Base-by-base conservation (phyloP, 495 filamentous ascomycete species). In the Penicillium argentinense region DNA sequence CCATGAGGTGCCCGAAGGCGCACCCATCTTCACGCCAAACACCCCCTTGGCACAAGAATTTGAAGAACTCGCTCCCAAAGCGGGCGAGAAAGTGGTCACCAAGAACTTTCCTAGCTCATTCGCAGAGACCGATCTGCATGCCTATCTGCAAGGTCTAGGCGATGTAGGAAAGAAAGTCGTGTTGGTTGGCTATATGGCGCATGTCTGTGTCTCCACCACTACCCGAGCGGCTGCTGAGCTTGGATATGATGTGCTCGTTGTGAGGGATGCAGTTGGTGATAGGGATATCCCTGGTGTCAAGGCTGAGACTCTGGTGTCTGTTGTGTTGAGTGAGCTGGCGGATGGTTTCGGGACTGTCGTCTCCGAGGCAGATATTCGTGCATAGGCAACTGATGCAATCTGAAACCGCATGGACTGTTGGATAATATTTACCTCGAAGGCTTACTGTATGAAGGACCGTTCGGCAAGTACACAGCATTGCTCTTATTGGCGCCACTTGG, bases 141-240 rank as follows among this genome's bases (percentile, higher is more conserved):
- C 57, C 9, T 63, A 73, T 33, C 54, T 78, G 40, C 48, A 56
- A 12, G 44, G 51, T 3, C 14, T 70, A 11, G 59, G 63, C 0
- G 61, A 56, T 37, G 55, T 49, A 12, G 73, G 63, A 5, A 73
- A 66, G 57, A 79, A 76, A 61, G 49, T 81, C 14, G 76, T 82
- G 2, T 40, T 81, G 36, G 66, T 66, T 16, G 77, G 77, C 11
- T 79, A 79, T 53, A 77, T 78, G 71, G 81, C 82, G 7, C 82
- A 85, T 66, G 77, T 84, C 3, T 86, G 81, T 62, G 71, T 86
- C 9, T 79, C 72, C 1, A 78, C 78, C 1, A 86, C 82, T 2
- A 73, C 80, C 1, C 55, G 81, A 34, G 72, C 80, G 24, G 82
- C 63, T 3, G 55, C 45, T 23, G 74, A 84, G 54, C 65, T 67